Evolutionary conservation across 148 eudicot species (phyloP).

Genomic region (Euryodendron excelsum): DNA sequence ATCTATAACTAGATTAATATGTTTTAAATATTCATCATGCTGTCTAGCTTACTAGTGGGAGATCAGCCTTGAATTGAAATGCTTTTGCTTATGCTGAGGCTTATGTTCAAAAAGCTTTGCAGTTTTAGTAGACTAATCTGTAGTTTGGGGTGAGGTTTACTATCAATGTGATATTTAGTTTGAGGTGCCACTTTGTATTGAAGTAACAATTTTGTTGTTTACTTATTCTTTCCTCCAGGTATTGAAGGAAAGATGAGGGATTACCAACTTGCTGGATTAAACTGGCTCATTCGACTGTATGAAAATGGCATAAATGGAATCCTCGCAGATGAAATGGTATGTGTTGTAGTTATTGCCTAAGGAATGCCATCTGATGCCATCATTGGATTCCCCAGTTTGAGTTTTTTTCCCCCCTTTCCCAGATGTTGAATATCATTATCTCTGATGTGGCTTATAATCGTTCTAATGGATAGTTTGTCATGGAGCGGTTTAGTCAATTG

Average conservation of each 20-base stretch:
- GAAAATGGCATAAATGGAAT: constrained; percentile 99
- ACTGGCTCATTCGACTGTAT: constrained; percentile 92
- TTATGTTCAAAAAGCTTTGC: not conserved
- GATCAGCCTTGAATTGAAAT: not conserved
- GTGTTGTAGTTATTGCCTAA: not conserved
- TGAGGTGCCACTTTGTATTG: not conserved
- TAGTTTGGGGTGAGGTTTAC: not conserved
- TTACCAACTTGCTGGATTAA: constrained; percentile 97
- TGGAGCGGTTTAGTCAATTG: not conserved
- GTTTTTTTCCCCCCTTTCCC: not conserved
- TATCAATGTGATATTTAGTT: not conserved
- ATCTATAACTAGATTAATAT: not conserved
- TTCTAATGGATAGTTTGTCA: not conserved
- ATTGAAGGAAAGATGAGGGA: constrained; percentile 99
- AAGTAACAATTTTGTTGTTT: not conserved
- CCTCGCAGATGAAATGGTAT: constrained; percentile 99
- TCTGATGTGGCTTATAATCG: not conserved
- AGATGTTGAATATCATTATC: not conserved
- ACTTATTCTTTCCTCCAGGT: constrained; percentile 40
- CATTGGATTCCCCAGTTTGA: not conserved
- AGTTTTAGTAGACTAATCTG: not conserved
- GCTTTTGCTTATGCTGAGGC: not conserved
- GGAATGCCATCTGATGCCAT: not conserved
- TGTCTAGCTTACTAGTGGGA: not conserved
- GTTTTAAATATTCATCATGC: not conserved